Evolutionary conservation across 2,329 filamentous ascomycete genomes (phyloP), one percentile per base, ranked within the genome.

Genomic region (Monilinia aucupariae): DNA sequence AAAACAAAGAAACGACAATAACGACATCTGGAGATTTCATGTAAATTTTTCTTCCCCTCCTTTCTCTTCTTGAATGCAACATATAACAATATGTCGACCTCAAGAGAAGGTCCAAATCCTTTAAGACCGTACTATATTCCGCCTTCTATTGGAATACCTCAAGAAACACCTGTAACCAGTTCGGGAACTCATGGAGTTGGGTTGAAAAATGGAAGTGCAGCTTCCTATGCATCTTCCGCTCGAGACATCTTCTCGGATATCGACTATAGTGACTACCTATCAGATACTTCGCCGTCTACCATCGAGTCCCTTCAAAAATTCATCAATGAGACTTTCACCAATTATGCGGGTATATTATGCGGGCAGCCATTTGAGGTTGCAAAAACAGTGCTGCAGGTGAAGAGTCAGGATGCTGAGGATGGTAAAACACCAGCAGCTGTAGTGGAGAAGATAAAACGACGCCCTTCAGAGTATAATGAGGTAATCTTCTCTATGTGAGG

Each of bases 311-410:
- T 88, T 50, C 90, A 89, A 73, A 87, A 88, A 66, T 78, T 96
- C 65, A 73, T 96, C 54, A 92, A 97, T 74, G 88, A 92, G 74
- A 85, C 94, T 68, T 74, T 96, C 75, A 96, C 92, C 87, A 93
- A 94, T 74, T 99, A 99, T 78, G 89, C 88, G 17, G 91, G 88
- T 64, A 87, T 96, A 30, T 76, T 97, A 72, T 87, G 96, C 74
- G 89, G 91, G 61, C 94, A 99, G 77, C 94, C 94, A 17, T 97
- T 99, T 75, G 94, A 97, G 79, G 92, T 97, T 64, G 92, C 93
- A 72, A 97, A 97, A 82, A 94, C 88, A 17, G 85, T 97, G 62
- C 78, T 99, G 70, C 94, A 99, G 77, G 85, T 92, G 59, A 85
- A 82, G 68, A 77, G 76, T 66, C 83, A 86, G 70, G 82, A 56